Evolutionary conservation across 768 basidiomycete genomes (phyloP), one percentile per base, ranked within the genome.

Genomic region (Botryobasidium botryosum): DNA sequence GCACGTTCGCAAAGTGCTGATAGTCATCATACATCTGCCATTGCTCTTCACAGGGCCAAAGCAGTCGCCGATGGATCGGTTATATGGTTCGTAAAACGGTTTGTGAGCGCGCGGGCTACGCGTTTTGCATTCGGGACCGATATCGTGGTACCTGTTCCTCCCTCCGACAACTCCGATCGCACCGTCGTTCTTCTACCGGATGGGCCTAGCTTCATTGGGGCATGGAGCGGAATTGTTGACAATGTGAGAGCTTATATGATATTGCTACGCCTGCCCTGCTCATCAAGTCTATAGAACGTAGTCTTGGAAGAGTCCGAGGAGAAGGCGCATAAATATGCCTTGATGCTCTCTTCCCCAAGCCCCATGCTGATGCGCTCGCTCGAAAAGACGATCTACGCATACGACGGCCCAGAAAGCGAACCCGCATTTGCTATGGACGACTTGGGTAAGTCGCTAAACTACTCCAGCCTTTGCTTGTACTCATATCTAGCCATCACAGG

Each of bases 11-110:
- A n/a, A n/a, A n/a, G n/a, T n/a, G n/a, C n/a, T n/a, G n/a, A n/a
- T n/a, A 29, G 1, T 8, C 24, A 8, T 42, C 28, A 8, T 2
- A 17, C 31, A 8, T 33, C 17, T 17, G 31, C 17, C 17, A 8
- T 17, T 33, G 31, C 8, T 17, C 8, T 8, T 8, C 27, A 26
- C 27, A 84, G 81, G 12, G 83, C 83, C 15, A 86, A 86, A 59
- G 82, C 83, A 3, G 81, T 84, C 5, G 80, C 83, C 25, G 80
- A 86, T 50, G 82, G 83, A 21, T 80, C 81, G 1, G 72, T 85
- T 50, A 80, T 80, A 24, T 86, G 84, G 59, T 84, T 82, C 59
- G 79, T 77, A 51, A 82, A 84, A 53, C 83, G 84, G 50, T 77
- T 83, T 52, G 83, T 86, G 45, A 79, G 79, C 4, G 79, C 82